Percentiles rank a stretch among this genome's conserved stretches.
Evolutionary conservation across 306 rosid species (phyloP).

Genomic region (Fagus crenata): DNA sequence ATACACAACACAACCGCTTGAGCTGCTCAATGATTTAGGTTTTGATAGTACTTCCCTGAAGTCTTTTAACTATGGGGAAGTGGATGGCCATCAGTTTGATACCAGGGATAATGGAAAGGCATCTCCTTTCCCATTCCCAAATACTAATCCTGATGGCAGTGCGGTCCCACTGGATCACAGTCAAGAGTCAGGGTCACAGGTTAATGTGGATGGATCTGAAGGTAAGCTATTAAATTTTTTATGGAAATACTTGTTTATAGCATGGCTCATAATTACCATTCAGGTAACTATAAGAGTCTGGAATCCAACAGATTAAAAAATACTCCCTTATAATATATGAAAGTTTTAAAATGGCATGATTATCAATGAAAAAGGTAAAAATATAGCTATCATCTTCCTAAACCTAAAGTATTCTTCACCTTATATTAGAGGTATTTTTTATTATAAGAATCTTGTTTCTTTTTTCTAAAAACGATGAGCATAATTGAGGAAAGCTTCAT

Average conservation of each 20-base stretch:
- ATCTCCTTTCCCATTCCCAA: constrained; percentile 45
- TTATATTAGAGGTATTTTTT: too few species aligned
- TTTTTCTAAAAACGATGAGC: too few species aligned
- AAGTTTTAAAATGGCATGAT: too few species aligned
- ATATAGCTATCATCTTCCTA: too few species aligned
- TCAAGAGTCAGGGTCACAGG: constrained; percentile 47
- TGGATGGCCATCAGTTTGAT: constrained; percentile 48
- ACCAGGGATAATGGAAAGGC: constrained; percentile 42
- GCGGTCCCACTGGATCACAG: constrained; percentile 4
- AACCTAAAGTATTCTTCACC: too few species aligned
- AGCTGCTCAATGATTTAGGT: constrained; percentile 80
- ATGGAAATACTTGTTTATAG: constrained; percentile 19
- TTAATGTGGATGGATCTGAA: constrained; percentile 66
- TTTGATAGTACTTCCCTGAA: constrained; percentile 47
- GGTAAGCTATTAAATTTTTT: constrained; percentile 47
- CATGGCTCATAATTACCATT: constrained; percentile 24
- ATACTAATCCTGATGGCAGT: constrained; percentile 43
- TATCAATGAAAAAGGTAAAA: too few species aligned
- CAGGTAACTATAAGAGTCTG: constrained; percentile 22
- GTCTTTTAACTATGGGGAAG: constrained; percentile 40
- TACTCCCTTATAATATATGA: not conserved
- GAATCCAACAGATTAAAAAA: not conserved
- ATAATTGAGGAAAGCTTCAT: too few species aligned
- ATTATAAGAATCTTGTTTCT: too few species aligned
- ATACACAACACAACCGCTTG: constrained; percentile 95